Percentiles rank a stretch among this genome's conserved stretches.
Evolutionary conservation across 208 protist genomes (phyloP).

Genomic region (Leishmania braziliensis): DNA sequence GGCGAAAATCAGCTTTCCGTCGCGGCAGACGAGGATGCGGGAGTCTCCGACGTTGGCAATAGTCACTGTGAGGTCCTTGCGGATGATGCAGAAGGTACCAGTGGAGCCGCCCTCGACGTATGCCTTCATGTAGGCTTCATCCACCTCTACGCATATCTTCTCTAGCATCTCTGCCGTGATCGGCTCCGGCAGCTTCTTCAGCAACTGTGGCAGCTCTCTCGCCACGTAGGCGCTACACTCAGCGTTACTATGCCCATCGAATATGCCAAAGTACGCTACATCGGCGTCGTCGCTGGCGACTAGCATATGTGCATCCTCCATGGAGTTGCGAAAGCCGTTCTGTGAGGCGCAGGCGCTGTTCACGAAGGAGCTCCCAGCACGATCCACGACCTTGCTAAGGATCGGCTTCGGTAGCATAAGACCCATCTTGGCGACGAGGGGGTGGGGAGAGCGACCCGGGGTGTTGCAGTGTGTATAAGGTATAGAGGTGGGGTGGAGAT

Average conservation of each 20-base stretch:
- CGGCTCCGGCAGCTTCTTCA: constrained; percentile 56
- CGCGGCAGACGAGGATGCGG: constrained; percentile 74
- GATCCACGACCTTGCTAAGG: constrained; percentile 84
- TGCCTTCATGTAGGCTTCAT: constrained; percentile 72
- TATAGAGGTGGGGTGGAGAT: neutral
- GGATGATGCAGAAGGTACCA: constrained; percentile 80
- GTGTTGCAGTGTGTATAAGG: neutral
- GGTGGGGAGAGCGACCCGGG: neutral
- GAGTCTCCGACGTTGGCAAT: constrained; percentile 93
- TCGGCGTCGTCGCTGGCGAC: constrained; percentile 32
- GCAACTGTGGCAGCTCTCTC: constrained; percentile 47
- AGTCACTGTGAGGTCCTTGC: constrained; percentile 52
- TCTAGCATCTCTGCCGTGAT: constrained; percentile 68
- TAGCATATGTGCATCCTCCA: constrained; percentile 91
- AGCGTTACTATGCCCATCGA: constrained; percentile 90
- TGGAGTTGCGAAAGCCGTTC: constrained; percentile 84
- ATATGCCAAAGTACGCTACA: constrained; percentile 81
- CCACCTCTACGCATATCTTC: constrained; percentile 71
- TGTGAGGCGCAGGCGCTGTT: constrained; percentile 56
- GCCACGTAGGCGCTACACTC: constrained; percentile 82
- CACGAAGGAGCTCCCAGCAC: constrained; percentile 64
- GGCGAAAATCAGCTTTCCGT: constrained; percentile 65
- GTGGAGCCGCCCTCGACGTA: constrained; percentile 78
- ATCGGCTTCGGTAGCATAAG: constrained; percentile 83
- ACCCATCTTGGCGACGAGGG: constrained; percentile 54